Percentiles rank a stretch among this genome's conserved stretches.
These are phyloP conservation scores for Boletus coccyginus DNA, from an alignment of 768 basidiomycete species.

Conservation along the genomic window DNA sequence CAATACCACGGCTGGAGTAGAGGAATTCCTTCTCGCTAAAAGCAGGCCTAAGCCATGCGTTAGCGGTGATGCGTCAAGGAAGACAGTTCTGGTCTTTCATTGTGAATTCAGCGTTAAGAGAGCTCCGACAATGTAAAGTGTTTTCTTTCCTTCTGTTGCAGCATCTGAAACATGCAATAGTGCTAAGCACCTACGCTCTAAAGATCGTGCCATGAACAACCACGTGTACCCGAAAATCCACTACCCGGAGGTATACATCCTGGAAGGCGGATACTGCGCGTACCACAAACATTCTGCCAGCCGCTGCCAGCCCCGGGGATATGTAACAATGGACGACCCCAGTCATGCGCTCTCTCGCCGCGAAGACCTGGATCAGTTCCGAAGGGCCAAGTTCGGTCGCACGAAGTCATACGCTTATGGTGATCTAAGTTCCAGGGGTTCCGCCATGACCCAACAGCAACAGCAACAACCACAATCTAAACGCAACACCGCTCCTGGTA, in stretches of 20 bases:
- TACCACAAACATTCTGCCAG: conserved; percentile 70
- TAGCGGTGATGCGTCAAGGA: conserved; percentile 71
- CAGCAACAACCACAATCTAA: conserved; percentile 47
- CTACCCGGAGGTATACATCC: conserved; percentile 95
- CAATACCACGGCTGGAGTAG: conserved; percentile 74
- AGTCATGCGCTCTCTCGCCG: conserved; percentile 73
- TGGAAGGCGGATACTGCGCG: conserved; percentile 93
- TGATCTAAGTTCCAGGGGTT: conserved; percentile 52
- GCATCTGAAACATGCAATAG: conserved; percentile 38
- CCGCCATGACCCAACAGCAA: conserved; percentile 35
- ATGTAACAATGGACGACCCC: conserved; percentile 96
- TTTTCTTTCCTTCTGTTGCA: neutral
- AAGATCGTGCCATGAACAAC: conserved; percentile 86
- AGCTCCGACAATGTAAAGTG: conserved; percentile 88
- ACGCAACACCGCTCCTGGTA: conserved; percentile 65
- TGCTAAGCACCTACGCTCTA: conserved; percentile 89
- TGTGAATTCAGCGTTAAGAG: conserved; percentile 97
- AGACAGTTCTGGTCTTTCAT: conserved; percentile 92
- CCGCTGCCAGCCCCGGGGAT: conserved; percentile 78
- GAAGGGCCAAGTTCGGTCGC: conserved; percentile 82
- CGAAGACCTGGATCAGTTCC: conserved; percentile 89
- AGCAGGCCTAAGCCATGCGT: conserved; percentile 62
- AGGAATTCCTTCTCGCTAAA: conserved; percentile 71
- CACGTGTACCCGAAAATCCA: conserved; percentile 88
- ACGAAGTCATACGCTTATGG: conserved; percentile 93